A percentile compares a stretch with the other conserved stretches of the same genome.
phyloP scores from a whole-genome alignment of 495 filamentous ascomycete genomes.

The Hypoxylon fuscum region DNA sequence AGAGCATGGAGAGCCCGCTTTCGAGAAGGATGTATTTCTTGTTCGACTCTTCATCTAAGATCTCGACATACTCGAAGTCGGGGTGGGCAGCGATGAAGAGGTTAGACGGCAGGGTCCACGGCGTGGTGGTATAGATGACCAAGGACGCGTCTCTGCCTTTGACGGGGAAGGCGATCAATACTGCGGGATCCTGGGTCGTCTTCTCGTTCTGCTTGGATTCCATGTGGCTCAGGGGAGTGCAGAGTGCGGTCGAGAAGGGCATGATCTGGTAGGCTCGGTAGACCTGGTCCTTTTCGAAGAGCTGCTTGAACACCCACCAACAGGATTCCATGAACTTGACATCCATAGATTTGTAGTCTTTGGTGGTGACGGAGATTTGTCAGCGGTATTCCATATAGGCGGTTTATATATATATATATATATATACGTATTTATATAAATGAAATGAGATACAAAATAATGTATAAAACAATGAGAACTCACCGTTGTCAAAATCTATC shows the following conservation, averaged over 20 bases:
- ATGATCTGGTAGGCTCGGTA: conserved; percentile 87
- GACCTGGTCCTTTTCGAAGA: conserved; percentile 82
- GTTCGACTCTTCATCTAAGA: conserved; percentile 80
- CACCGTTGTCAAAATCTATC: conserved; percentile 94
- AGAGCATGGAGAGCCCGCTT: conserved; percentile 82
- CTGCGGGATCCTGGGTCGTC: conserved; percentile 38
- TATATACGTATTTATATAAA: too few species aligned
- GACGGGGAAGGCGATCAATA: conserved; percentile 37
- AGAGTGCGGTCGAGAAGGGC: conserved; percentile 87
- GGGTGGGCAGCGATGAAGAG: conserved; percentile 83
- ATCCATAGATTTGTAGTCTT: conserved; percentile 77
- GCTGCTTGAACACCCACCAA: conserved; percentile 90
- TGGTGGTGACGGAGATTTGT: background rate
- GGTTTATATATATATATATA: background rate
- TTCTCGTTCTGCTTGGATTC: conserved; percentile 78
- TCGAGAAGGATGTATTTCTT: conserved; percentile 92
- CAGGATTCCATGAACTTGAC: conserved; percentile 85
- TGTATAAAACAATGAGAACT: background rate
- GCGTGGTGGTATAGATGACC: conserved; percentile 76
- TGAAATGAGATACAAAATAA: too few species aligned
- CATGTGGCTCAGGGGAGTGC: conserved; percentile 85
- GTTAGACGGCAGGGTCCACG: conserved; percentile 94
- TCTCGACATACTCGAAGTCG: conserved; percentile 93
- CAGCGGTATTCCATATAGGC: background rate
- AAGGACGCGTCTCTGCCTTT: conserved; percentile 30